Base-by-base conservation (phyloP, 2,329 filamentous ascomycete genomes). In the Pseudocercospora eumusae region DNA sequence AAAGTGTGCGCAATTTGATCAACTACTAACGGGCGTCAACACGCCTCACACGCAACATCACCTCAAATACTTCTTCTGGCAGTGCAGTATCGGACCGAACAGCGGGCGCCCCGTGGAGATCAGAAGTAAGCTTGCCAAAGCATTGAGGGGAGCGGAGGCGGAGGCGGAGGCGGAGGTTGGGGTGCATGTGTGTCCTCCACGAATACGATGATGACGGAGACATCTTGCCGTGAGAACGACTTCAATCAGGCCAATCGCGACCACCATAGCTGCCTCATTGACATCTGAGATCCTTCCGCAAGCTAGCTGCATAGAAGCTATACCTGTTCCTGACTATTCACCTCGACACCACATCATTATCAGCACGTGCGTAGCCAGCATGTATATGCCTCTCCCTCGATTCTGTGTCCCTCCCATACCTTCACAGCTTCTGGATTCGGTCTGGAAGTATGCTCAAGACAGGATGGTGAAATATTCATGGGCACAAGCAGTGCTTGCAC, bases 401-500 rank as follows among this genome's bases (percentile, higher is more conserved):
- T 28, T 55, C 20, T 47, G 52, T 47, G 28, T 40, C n/a, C 52
- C 52, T 15, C 52, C 52, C 15, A 20, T 54, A 13, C 59, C 36
- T 40, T 47, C 54, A 31, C 52, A 56, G 27, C 53, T 33, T 33
- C 28, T 59, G 25, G 56, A 45, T 20, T 11, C 59, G 28, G 36
- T 47, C 36, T 55, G 57, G 58, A 21, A 56, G 27, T 33, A 57
- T 20, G 59, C 49, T 36, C 50, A 45, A n/a, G 57, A 62, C 58
- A 56, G 50, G 20, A 70, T 70, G 68, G 55, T 63, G 25, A 64
- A 59, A 23, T 53, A 62, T 33, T 55, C 47, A 27, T 70, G 67
- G 67, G 61, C 54, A 42, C 66, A 67, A 31, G 61, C 63, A 36
- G 55, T 68, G 60, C 64, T 71, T 59, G 64, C 69, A 10, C 25